Conservation (phyloP, 2,329 filamentous ascomycete species). For the Nemania sp. region DNA sequence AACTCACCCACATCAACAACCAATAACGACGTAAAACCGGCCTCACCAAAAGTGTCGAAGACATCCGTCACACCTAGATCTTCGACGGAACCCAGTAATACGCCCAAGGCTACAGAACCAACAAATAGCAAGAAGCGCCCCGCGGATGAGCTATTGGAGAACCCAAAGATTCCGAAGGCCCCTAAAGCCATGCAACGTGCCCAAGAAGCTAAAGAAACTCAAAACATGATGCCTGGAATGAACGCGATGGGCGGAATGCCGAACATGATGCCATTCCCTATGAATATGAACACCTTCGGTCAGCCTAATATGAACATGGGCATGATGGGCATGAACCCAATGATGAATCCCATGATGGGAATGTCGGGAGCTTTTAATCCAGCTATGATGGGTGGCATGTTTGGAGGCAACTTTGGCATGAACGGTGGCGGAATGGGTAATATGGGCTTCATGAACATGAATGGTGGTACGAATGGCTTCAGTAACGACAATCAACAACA, state of each 20-base stretch:
- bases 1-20: conserved; percentile 32
- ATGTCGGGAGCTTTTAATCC: conserved; percentile 43
- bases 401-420: conserved; percentile 41
- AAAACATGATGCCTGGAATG: conserved; percentile 44
- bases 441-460: conserved; percentile 42
- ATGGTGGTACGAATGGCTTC: conserved; percentile 31
- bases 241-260: conserved; percentile 49
- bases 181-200: conserved; percentile 66
- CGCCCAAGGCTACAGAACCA: conserved; percentile 27
- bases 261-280: conserved; percentile 49
- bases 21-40: conserved; percentile 39
- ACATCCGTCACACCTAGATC: conserved; percentile 33
- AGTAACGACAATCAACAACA: conserved; percentile 37
- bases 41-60: conserved; percentile 29
- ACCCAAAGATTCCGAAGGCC: conserved; percentile 66
- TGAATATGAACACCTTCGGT: conserved; percentile 44
- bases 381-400: conserved; percentile 43
- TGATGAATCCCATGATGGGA: conserved; percentile 46
- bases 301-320: conserved; percentile 44
- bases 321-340: conserved; percentile 45
- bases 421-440: conserved; percentile 37
- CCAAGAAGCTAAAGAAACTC: conserved; percentile 51
- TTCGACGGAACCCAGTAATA: conserved; percentile 29
- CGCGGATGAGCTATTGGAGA: conserved; percentile 71
- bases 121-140: conserved; percentile 72